A percentile compares a stretch with the other conserved stretches of the same genome.
phyloP scores from a whole-genome alignment of 2,329 filamentous ascomycete species.

The Fusarium albosuccineum region DNA sequence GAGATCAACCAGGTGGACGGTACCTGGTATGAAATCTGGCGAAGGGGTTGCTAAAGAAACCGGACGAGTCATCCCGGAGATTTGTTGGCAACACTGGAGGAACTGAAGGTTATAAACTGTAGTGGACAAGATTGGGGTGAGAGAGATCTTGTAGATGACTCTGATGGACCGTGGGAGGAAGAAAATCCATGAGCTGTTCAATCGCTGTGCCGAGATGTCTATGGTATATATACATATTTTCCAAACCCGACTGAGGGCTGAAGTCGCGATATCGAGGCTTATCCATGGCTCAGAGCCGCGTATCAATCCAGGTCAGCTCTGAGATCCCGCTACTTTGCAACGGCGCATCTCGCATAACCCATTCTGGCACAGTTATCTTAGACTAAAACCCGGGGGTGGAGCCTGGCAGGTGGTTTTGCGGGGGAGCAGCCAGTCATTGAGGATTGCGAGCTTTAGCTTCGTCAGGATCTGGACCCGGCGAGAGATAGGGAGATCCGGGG shows the following conservation, averaged over 20 bases:
- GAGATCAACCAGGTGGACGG: conserved; percentile 2
- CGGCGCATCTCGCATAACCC: neutral
- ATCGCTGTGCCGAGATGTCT: neutral
- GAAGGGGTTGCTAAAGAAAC: neutral
- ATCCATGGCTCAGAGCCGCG: neutral
- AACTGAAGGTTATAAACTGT: neutral
- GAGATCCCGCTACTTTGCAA: too few relatives aligned
- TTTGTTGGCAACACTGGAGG: neutral
- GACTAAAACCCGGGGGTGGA: neutral
- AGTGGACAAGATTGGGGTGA: neutral
- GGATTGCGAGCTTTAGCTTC: conserved; percentile 5
- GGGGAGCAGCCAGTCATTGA: neutral
- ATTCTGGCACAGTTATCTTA: neutral
- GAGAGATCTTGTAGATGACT: neutral
- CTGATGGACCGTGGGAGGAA: neutral
- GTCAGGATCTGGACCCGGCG: neutral
- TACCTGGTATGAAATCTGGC: conserved; percentile 1
- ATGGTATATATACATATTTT: neutral
- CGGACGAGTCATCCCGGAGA: neutral
- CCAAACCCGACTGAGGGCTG: neutral
- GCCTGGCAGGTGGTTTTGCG: neutral
- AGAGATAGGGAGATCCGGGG: neutral
- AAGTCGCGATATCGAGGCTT: neutral
- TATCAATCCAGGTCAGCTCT: neutral
- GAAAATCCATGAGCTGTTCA: neutral